These are phyloP conservation scores for Hansenula sp. DNA, from an alignment of 1,139 yeast species.

Conservation along the genomic window DNA sequence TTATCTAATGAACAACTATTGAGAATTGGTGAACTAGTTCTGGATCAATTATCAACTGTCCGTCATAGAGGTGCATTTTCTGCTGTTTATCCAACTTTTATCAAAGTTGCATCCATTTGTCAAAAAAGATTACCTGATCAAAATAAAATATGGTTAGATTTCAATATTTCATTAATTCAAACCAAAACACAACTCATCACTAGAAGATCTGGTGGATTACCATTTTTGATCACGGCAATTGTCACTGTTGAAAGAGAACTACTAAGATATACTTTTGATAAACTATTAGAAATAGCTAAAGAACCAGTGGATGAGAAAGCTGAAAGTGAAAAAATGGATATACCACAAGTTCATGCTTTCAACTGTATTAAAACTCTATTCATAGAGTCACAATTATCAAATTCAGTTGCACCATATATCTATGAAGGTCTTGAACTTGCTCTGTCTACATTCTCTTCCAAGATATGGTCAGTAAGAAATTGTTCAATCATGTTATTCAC, in stretches of 20 bases:
- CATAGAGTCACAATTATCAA: conserved; percentile 61
- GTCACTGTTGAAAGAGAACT: conserved; percentile 50
- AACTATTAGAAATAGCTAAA: conserved; percentile 48
- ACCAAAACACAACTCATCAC: conserved; percentile 66
- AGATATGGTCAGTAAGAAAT: conserved; percentile 82
- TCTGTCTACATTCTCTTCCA: conserved; percentile 55
- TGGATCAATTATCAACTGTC: conserved; percentile 65
- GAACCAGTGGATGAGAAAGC: conserved; percentile 41
- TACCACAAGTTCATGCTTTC: conserved; percentile 92
- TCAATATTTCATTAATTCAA: conserved; percentile 48
- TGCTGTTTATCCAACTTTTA: conserved; percentile 77
- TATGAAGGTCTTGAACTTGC: conserved; percentile 58
- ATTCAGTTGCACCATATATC: conserved; percentile 45
- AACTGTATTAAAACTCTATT: conserved; percentile 77
- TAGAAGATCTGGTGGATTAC: conserved; percentile 90
- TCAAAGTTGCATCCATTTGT: conserved; percentile 56
- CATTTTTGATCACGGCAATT: conserved; percentile 70
- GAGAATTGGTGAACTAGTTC: conserved; percentile 48
- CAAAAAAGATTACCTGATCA: conserved; percentile 28
- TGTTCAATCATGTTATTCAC: conserved; percentile 93
- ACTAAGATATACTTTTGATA: conserved; percentile 44
- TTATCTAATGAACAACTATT: conserved; percentile 26
- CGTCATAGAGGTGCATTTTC: conserved; percentile 92
- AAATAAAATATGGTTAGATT: conserved; percentile 52
- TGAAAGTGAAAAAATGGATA: conserved; percentile 55